phyloP scores from a whole-genome alignment of 768 basidiomycete species.

The Termitomyces sp. region DNA sequence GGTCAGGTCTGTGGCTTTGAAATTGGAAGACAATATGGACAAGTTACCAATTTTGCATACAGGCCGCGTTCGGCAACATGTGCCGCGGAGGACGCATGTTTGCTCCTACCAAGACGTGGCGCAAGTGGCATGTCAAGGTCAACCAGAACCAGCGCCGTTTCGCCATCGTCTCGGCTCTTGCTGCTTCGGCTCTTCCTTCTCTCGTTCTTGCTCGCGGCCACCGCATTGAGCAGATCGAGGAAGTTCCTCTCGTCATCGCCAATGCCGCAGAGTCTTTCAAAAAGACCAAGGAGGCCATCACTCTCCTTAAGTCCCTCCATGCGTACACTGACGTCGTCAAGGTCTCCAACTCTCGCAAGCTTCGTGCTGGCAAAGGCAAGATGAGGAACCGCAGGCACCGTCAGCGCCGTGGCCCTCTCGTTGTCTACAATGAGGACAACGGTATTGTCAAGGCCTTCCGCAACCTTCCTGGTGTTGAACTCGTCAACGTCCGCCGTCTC shows the following conservation, averaged over 20 bases:
- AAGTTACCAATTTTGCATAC: not conserved
- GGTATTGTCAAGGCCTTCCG: constrained; percentile 99
- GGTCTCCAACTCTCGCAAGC: constrained; percentile 94
- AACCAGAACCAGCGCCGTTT: constrained; percentile 99
- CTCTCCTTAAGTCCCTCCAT: constrained; percentile 83
- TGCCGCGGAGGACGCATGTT: constrained; percentile 99
- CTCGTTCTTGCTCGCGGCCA: constrained; percentile 99
- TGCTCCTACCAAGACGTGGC: constrained; percentile 98
- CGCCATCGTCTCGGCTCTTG: constrained; percentile 95
- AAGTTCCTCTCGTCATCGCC: constrained; percentile 91
- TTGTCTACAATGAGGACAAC: constrained; percentile 96
- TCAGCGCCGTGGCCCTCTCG: constrained; percentile 94
- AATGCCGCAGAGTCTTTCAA: constrained; percentile 76
- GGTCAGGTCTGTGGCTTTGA: constrained; percentile 62
- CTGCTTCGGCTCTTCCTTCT: constrained; percentile 95
- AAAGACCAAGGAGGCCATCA: constrained; percentile 96
- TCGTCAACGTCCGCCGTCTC: constrained; percentile 87
- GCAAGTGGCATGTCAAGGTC: constrained; percentile 99
- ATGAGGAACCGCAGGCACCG: constrained; percentile 94
- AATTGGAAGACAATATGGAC: not conserved
- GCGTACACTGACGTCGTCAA: constrained; percentile 93
- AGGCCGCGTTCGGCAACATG: constrained; percentile 99
- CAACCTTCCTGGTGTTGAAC: constrained; percentile 97
- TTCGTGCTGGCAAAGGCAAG: constrained; percentile 97
- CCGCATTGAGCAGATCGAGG: constrained; percentile 94